Evolutionary conservation across 305 asterid species (phyloP), one percentile per base, ranked within the genome.

Genomic region (Fraxinus xanthoxyloides): DNA sequence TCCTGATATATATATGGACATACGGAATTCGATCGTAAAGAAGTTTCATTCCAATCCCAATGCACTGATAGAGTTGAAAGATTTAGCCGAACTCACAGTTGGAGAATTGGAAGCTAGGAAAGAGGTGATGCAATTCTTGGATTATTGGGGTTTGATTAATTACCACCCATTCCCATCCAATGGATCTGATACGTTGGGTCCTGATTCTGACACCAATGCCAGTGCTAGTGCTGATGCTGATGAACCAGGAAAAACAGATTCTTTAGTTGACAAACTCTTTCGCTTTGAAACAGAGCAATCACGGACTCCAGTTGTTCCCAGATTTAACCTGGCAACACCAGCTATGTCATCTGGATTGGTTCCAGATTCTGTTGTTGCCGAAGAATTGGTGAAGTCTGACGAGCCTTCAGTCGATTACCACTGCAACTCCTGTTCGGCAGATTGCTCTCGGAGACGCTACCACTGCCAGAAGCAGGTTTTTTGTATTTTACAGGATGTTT

Each of bases 401-500:
- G 99, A 90, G 34, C 97, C 95, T 75, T 79, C 90, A 79, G 98
- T 94, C 5, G 98, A 92, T 88, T 96, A 96, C 83, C 99, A 96
- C 80, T 96, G 99, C 84, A 93, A 96, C 87, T 96, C 98, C 56
- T 96, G 99, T 84, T 92, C 99, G n/a, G 97, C 96, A 76, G 99
- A 96, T 90, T 96, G 99, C 83, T 96, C 99, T 72, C 86, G 98
- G 81, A 96, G 92, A 90, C 97, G 99, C 79, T 96, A 94, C 85
- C 99, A 96, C 87, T 96, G 99, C 86, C 99, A 94, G 90, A 94
- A 91, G 87, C 98, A 96, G 99, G 98, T 96, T 78, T 85, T 63
- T 82, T 89, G 34, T 85, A 79, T 61, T 82, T 72, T 73, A 51
- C 59, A 40, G 72, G 79, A 61, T 63, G 76, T 77, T 59, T 83